Base-by-base conservation (phyloP, 805 yeast genomes). In the Wickerhamomyces rabaulensis region DNA sequence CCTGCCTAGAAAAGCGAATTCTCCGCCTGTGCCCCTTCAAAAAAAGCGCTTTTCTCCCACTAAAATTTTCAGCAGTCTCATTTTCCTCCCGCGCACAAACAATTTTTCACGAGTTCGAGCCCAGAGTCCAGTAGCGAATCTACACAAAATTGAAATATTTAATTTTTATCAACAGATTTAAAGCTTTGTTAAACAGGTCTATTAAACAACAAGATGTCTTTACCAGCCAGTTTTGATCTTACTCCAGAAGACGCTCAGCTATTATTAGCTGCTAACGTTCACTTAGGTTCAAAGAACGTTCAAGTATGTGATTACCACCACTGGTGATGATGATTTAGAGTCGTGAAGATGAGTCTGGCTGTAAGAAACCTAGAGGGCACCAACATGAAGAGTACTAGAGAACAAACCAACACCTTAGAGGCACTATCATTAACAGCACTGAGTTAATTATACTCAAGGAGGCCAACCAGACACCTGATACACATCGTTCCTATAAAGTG, bases 231-330 rank as follows among this genome's bases (percentile, higher is more conserved):
- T 69, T 83, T 85, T 77, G 88, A 84, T 75, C 84, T 87, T 76
- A 89, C 97, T 75, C 89, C 90, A 76, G 97, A 89, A 80, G 97
- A 91, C 79, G 95, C 96, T 79, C 94, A 94, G 83, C 87, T 92
- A 74, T 83, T 94, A 78, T 85, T 94, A 80, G 98, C 99, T 75
- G 99, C 99, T 75, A 92, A 92, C 89, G 88, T 84, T 69, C 99
- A 94, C 83, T 86, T 94, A 75, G 99, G 99, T 77, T 84, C 98
- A 74, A 94, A 94, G 89, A 94, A 94, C 89, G 95, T 92, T 75
- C 97, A 91, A 82, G 95, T 87, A 84, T 77, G 91, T 82, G 29
- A 22, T 17, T 19, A 37, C 36, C 21, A n/a, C n/a, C 19, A 17
- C 31, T 42, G 42, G 31, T 41, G 39, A 20, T 29, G 36, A 16